phyloP scores from a whole-genome alignment of 257 asterid genomes.

The Echium plantagineum region DNA sequence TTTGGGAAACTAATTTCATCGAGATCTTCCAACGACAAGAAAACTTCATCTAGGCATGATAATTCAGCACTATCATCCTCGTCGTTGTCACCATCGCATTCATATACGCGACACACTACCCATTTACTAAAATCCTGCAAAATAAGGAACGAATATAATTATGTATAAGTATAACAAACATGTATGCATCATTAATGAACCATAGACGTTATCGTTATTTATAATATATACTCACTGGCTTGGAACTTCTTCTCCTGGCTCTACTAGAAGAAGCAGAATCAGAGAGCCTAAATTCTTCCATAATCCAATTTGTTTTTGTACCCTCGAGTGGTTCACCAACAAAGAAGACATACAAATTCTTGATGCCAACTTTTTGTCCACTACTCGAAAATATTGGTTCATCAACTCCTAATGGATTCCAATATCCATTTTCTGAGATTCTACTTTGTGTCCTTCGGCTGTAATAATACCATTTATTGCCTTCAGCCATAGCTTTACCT shows the following conservation, averaged over 20 bases:
- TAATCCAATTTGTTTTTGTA: conserved; percentile 63
- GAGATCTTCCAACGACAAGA: conserved; percentile 73
- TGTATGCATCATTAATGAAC: no score
- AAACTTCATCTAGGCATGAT: conserved; percentile 92
- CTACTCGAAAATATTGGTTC: conserved; percentile 47
- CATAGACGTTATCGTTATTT: no score
- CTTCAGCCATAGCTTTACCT: conserved; percentile 97
- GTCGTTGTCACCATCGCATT: conserved; percentile 29
- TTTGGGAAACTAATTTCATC: conserved; percentile 77
- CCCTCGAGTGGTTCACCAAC: conserved; percentile 52
- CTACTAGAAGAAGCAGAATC: conserved; percentile 34
- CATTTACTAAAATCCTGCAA: conserved; percentile 70
- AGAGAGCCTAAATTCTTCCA: conserved; percentile 72
- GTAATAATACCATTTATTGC: conserved; percentile 82
- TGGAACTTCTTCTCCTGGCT: conserved; percentile 45
- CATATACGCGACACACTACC: conserved; percentile 85
- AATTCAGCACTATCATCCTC: conserved; percentile 64
- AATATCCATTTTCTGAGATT: conserved; percentile 58
- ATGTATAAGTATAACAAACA: no score
- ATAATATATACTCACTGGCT: conserved; percentile 51
- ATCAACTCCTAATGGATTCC: conserved; percentile 64
- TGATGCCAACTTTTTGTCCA: conserved; percentile 50
- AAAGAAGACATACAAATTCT: conserved; percentile 51
- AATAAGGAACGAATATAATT: no score
- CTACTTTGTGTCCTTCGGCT: conserved; percentile 76